Conservation (phyloP, 192 early-diverging fungal species). For the Entomortierella lignicola region DNA sequence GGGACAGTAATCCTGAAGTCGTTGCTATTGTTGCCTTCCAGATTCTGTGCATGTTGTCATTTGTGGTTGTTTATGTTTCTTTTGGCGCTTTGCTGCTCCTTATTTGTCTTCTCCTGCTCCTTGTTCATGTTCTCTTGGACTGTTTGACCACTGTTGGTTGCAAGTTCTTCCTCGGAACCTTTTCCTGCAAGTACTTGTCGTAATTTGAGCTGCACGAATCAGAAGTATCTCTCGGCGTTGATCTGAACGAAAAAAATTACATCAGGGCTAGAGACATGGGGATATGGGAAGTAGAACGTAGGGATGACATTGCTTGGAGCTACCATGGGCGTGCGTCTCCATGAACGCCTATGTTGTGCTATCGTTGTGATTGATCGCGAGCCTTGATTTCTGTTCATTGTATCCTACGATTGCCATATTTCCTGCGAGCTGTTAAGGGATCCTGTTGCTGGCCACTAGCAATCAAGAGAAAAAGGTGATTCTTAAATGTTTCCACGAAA, state of each 20-base stretch:
- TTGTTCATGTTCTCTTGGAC: slow-evolving; percentile 17
- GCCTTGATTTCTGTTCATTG: slow-evolving; percentile 14
- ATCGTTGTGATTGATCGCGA: slow-evolving; percentile 20
- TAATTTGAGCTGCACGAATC: slow-evolving; percentile 18
- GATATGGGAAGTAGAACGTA: slow-evolving; percentile 36
- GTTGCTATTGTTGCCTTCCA: too few species aligned
- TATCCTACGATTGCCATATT: slow-evolving; percentile 32
- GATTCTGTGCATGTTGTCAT: background rate
- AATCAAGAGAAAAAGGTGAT: slow-evolving; percentile 31
- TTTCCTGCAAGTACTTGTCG: slow-evolving; percentile 16
- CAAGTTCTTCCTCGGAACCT: slow-evolving; percentile 24
- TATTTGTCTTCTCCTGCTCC: slow-evolving; percentile 17
- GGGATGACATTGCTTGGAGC: slow-evolving; percentile 19
- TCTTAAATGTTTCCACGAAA: slow-evolving; percentile 34
- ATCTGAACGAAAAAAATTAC: slow-evolving; percentile 28
- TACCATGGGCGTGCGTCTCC: slow-evolving; percentile 20
- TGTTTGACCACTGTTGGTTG: slow-evolving; percentile 15
- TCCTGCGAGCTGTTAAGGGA: slow-evolving; percentile 16
- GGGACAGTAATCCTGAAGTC: slow-evolving; percentile 28
- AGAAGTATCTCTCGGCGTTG: background rate
- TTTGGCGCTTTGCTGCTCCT: background rate
- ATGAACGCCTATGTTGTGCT: slow-evolving; percentile 28
- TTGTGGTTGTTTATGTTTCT: slow-evolving; percentile 10
- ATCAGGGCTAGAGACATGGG: slow-evolving; percentile 40
- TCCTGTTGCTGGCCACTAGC: slow-evolving; percentile 23